phyloP scores from a whole-genome alignment of 2,329 filamentous ascomycete genomes.

The Xenoacremonium recifei region DNA sequence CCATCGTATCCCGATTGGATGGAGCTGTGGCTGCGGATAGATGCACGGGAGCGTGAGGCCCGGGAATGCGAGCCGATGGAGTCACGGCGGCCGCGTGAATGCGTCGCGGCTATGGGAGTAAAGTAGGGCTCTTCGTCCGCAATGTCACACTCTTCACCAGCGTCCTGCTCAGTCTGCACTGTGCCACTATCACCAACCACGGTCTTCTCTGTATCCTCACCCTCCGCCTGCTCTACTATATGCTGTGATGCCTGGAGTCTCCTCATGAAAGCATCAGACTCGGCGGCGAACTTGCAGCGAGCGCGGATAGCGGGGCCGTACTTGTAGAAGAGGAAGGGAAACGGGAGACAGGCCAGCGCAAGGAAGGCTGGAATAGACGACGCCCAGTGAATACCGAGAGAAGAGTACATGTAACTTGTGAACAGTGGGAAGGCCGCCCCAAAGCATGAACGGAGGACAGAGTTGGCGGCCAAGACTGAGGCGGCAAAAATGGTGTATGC shows the following conservation, averaged over 20 bases:
- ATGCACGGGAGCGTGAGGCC: no score
- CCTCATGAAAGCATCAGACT: constrained; percentile 20
- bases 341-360: constrained; percentile 54
- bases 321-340: constrained; percentile 60
- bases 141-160: no score
- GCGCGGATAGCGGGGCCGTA: constrained; percentile 52
- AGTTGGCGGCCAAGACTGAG: constrained; percentile 41
- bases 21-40: no score
- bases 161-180: no score
- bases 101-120: no score
- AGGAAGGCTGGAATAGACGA: constrained; percentile 68
- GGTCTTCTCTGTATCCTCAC: background rate
- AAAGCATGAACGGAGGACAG: constrained; percentile 64
- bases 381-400: constrained; percentile 70
- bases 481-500: constrained; percentile 69
- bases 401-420: constrained; percentile 51
- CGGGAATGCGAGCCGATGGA: no score
- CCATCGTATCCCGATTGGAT: no score
- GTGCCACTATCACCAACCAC: no score
- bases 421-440: constrained; percentile 69
- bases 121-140: no score
- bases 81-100: no score
- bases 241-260: background rate
- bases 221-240: background rate
- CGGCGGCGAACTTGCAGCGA: constrained; percentile 54